Evolutionary conservation across 2,329 filamentous ascomycete genomes (phyloP).

Genomic region (Paecilomyces sp.): DNA sequence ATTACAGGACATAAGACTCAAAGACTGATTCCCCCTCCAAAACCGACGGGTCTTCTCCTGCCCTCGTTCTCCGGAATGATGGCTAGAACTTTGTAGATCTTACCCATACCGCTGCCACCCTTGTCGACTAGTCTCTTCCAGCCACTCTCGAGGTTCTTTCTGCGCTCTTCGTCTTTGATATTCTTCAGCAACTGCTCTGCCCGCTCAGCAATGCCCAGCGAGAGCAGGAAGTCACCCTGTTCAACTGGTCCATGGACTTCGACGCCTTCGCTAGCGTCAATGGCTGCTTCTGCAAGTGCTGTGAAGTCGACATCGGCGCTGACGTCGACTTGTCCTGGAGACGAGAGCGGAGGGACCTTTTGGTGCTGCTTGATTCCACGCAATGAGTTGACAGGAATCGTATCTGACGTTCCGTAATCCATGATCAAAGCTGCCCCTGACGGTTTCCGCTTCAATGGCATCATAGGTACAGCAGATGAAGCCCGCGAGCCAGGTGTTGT

Average conservation of each 20-base stretch:
- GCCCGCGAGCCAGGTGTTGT: constrained; percentile 9
- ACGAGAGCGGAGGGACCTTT: constrained; percentile 68
- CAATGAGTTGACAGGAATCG: constrained; percentile 79
- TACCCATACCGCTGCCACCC: constrained; percentile 82
- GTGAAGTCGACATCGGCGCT: constrained; percentile 91
- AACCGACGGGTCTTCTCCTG: constrained; percentile 74
- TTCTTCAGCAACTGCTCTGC: constrained; percentile 58
- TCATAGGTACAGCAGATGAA: background rate
- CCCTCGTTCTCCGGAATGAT: constrained; percentile 77
- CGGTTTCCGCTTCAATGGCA: constrained; percentile 51
- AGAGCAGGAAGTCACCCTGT: constrained; percentile 70
- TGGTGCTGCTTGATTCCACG: constrained; percentile 77
- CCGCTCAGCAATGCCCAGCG: constrained; percentile 77
- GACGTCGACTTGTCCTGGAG: constrained; percentile 78
- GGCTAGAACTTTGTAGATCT: constrained; percentile 86
- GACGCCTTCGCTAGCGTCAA: constrained; percentile 66
- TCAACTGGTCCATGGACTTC: constrained; percentile 90
- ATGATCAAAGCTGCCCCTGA: constrained; percentile 89
- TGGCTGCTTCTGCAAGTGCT: constrained; percentile 74
- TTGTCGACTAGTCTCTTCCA: constrained; percentile 81
- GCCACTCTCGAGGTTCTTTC: constrained; percentile 59
- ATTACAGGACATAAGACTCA: background rate
- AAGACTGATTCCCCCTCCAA: constrained; percentile 60
- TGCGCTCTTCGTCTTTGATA: constrained; percentile 44
- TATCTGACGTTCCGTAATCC: constrained; percentile 78